Percentiles rank a stretch among this genome's conserved stretches.
Conservation (phyloP, 208 protist species). For the Crithidia bombi region DNA sequence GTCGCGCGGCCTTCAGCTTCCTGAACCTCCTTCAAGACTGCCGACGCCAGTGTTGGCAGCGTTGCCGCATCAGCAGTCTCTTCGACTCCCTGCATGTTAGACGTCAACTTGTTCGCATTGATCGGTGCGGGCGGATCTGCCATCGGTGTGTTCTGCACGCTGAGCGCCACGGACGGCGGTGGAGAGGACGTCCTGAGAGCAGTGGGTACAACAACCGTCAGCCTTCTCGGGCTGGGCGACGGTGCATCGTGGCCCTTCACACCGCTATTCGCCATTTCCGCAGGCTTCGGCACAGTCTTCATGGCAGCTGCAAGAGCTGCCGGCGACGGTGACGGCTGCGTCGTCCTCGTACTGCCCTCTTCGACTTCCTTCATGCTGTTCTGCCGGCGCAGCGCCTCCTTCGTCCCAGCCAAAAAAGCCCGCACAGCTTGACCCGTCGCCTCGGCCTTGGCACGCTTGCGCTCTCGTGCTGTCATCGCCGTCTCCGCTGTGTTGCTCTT, state of each 20-base stretch:
- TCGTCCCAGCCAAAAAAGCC: constrained; percentile 6
- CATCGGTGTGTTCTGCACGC: too few relatives aligned
- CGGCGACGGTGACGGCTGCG: neutral
- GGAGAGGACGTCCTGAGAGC: too few relatives aligned
- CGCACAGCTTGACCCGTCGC: constrained; percentile 18
- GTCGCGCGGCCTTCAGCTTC: constrained; percentile 24
- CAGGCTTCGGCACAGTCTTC: too few relatives aligned
- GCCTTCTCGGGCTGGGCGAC: too few relatives aligned
- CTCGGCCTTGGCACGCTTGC: constrained; percentile 23
- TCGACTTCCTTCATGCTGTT: neutral
- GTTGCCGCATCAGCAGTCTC: neutral
- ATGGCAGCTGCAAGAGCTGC: neutral
- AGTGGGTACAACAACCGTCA: too few relatives aligned
- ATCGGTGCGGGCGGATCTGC: neutral
- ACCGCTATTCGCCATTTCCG: too few relatives aligned
- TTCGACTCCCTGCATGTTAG: too few relatives aligned
- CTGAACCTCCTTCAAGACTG: constrained; percentile 27
- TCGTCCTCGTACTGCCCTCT: neutral
- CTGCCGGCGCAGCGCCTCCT: constrained; percentile 23
- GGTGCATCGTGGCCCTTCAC: too few relatives aligned
- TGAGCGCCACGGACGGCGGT: too few relatives aligned
- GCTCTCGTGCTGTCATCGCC: constrained; percentile 13
- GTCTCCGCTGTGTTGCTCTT: neutral
- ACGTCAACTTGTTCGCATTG: neutral
- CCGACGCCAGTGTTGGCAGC: constrained; percentile 23